Conservation (phyloP, 1,139 yeast genomes). For the Hyphopichia pseudoburtonii region DNA sequence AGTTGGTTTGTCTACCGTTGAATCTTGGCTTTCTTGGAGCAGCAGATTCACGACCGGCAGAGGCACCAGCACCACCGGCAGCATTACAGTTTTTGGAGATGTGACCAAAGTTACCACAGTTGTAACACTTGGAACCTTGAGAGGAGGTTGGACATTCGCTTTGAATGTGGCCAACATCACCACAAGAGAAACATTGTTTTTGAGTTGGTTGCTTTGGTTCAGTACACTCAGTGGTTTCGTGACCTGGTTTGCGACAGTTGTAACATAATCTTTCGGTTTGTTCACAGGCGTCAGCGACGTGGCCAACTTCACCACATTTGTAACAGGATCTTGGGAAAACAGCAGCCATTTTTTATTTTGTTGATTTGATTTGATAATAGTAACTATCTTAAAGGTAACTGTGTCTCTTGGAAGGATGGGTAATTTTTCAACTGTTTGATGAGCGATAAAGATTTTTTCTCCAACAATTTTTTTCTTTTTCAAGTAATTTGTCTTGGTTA, state of each 20-base stretch:
- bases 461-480: neutral
- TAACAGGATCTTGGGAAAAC: constrained; percentile 85
- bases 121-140: constrained; percentile 53
- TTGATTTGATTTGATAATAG: no score
- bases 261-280: constrained; percentile 85
- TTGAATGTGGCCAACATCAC: constrained; percentile 69
- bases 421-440: no score
- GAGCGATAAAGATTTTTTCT: no score
- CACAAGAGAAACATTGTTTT: constrained; percentile 90
- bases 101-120: constrained; percentile 78
- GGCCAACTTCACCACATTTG: constrained; percentile 88
- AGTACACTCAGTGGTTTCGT: constrained; percentile 84
- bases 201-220: constrained; percentile 79
- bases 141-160: constrained; percentile 59
- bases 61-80: constrained; percentile 29
- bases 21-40: constrained; percentile 22
- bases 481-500: constrained; percentile 4
- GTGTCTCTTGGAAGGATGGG: no score
- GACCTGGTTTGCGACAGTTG: constrained; percentile 91
- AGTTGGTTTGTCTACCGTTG: constrained; percentile 47
- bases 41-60: constrained; percentile 18
- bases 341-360: constrained; percentile 49
- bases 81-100: constrained; percentile 71
- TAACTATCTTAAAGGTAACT: no score
- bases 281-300: constrained; percentile 72